Base-by-base conservation (phyloP, 176 grass and related monocot genomes). In the Juncus effusus region DNA sequence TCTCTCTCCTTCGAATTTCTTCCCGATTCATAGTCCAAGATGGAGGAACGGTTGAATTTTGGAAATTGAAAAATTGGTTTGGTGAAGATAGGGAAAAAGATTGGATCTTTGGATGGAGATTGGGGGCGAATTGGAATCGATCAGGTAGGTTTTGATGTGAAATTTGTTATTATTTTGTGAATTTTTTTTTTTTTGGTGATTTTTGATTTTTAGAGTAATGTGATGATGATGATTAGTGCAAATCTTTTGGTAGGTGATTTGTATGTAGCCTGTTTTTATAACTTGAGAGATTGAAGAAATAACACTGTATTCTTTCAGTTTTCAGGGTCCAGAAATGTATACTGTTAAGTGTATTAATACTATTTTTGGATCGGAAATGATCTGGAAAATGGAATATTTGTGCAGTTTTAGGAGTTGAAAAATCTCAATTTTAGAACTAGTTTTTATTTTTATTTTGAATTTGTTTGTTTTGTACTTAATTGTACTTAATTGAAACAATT, bases 191-290 rank as follows among this genome's bases (percentile, higher is more conserved):
- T 47, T 28, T 28, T 28, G 19, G 19, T 28, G 19, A 28, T 28
- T 28, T 28, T 28, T 70, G 51, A 56, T 54, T 70, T 70, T 56
- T 72, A 59, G 68, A 42, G 68, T 72, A 28, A 72, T 9, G 55
- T 72, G 68, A 59, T 56, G 44, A 47, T 72, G 19, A 13, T 57
- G 68, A 11, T 72, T 60, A 72, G 53, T 45, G 68, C 68, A 72
- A 45, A 72, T 72, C 68, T 44, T 59, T 72, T 59, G 68, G 53
- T 72, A 72, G 68, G 58, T 60, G 68, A 72, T 72, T 72, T 57
- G 53, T 72, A 58, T 58, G 53, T 57, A 72, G 42, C 40, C 37
- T 72, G 6, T 59, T 58, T 72, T 42, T 58, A 35, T 72, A 6
- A 6, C 44, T 47, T 47, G 44, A 56, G 7, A 54, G 38, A 69